Conservation (phyloP, 306 rosid genomes). For the Astragalus glycyphyllos region DNA sequence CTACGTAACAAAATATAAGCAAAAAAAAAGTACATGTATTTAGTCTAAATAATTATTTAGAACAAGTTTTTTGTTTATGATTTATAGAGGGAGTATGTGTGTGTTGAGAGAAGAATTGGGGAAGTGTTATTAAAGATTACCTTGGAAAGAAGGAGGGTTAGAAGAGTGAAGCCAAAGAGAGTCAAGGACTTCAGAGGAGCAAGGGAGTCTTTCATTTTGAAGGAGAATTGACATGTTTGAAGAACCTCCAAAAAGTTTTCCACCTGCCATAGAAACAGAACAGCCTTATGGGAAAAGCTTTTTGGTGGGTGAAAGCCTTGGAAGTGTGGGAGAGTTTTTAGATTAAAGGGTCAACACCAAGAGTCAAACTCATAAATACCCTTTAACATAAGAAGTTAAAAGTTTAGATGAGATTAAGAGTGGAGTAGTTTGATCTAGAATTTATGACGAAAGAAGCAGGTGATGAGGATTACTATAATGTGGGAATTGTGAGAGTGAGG, state of each 20-base stretch:
- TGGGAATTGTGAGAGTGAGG: conserved; percentile 53
- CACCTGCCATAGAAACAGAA: conserved; percentile 53
- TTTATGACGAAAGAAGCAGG: conserved; percentile 52
- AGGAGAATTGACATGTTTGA: conserved; percentile 59
- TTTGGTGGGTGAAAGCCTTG: conserved; percentile 13
- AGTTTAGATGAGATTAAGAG: neutral
- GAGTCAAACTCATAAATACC: neutral
- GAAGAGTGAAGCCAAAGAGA: conserved; percentile 70
- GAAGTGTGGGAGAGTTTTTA: neutral
- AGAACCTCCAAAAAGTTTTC: conserved; percentile 51
- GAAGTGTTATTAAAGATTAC: conserved; percentile 36
- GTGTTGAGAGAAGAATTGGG: neutral
- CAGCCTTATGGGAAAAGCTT: neutral
- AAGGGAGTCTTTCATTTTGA: conserved; percentile 60
- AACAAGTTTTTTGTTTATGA: too few species aligned
- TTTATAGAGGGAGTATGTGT: too few species aligned
- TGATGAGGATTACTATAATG: conserved; percentile 56
- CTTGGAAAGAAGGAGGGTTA: conserved; percentile 68
- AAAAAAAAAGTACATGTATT: too few species aligned
- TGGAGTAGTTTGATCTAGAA: conserved; percentile 41
- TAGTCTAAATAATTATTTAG: too few species aligned
- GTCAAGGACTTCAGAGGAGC: conserved; percentile 61
- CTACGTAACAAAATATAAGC: too few species aligned
- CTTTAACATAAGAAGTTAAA: conserved; percentile 31
- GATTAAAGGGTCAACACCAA: conserved; percentile 34